Evolutionary conservation across 768 basidiomycete genomes (phyloP).

Genomic region (Chiua virens): DNA sequence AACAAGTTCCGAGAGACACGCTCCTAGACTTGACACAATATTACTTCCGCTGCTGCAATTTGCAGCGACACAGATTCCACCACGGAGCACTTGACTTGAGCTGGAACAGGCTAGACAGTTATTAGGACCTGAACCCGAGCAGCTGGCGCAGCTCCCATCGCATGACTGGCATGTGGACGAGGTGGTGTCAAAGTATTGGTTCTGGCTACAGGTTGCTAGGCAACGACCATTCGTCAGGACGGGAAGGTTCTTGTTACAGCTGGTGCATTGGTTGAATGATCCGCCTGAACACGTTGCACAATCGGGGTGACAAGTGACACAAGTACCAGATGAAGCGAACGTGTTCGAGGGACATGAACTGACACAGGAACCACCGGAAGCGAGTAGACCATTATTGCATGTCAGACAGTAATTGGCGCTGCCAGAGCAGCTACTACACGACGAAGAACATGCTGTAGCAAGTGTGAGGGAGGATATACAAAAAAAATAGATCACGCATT

Average conservation of each 20-base stretch:
- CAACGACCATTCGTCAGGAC: conserved; percentile 77
- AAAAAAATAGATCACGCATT: not conserved
- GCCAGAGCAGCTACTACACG: conserved; percentile 71
- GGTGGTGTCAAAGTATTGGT: conserved; percentile 69
- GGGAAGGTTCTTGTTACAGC: conserved; percentile 65
- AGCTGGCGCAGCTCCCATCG: conserved; percentile 77
- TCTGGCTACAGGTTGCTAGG: conserved; percentile 70
- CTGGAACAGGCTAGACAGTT: conserved; percentile 76
- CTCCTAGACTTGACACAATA: conserved; percentile 69
- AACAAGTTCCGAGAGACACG: conserved; percentile 79
- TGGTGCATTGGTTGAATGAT: conserved; percentile 76
- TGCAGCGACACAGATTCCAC: conserved; percentile 62
- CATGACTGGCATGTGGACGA: conserved; percentile 67
- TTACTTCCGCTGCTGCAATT: conserved; percentile 55
- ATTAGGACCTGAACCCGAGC: conserved; percentile 63
- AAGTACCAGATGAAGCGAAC: conserved; percentile 64
- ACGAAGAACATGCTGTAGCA: conserved; percentile 61
- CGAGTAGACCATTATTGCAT: conserved; percentile 65
- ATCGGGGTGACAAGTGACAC: conserved; percentile 81
- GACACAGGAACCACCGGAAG: conserved; percentile 73
- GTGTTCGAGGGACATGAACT: conserved; percentile 71
- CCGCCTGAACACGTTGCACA: conserved; percentile 81
- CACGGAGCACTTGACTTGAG: conserved; percentile 56
- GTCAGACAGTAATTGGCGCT: conserved; percentile 70
- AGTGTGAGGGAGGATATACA: conserved; percentile 7